These are phyloP conservation scores for Ceratobasidium sp. DNA, from an alignment of 1,284 basidiomycete species.

Conservation along the genomic window DNA sequence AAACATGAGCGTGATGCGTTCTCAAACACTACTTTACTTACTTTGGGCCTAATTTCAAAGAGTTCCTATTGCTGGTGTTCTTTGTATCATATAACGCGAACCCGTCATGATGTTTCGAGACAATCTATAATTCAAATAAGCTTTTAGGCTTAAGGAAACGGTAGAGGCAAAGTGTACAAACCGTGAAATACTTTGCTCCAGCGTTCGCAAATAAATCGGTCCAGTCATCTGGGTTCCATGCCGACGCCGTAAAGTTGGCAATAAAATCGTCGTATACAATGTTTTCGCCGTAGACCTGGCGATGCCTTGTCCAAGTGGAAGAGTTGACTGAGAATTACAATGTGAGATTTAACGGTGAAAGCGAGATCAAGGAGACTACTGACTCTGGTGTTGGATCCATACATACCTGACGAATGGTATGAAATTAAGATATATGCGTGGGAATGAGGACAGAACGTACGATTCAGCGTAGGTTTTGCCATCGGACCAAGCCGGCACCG, in stretches of 20 bases:
- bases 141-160: neutral
- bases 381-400: constrained; percentile 50
- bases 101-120: constrained; percentile 56
- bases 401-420: constrained; percentile 53
- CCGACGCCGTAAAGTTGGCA: constrained; percentile 64
- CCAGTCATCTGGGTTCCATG: constrained; percentile 68
- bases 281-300: constrained; percentile 64
- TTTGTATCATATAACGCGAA: constrained; percentile 65
- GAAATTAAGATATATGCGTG: neutral
- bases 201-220: constrained; percentile 66
- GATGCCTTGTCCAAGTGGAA: constrained; percentile 64
- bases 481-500: constrained; percentile 57
- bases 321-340: constrained; percentile 36
- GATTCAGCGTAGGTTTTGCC: constrained; percentile 66
- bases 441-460: constrained; percentile 56
- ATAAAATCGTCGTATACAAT: constrained; percentile 71
- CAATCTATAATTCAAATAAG: neutral
- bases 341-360: neutral
- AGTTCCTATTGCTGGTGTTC: constrained; percentile 65
- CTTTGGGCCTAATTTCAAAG: constrained; percentile 64
- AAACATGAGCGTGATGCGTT: too few relatives aligned
- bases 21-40: neutral
- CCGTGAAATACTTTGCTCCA: constrained; percentile 69
- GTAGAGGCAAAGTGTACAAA: constrained; percentile 50
- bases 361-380: neutral